These are phyloP conservation scores for Scenedesmus sp. DNA, from an alignment of 163 green algal species.

Conservation along the genomic window DNA sequence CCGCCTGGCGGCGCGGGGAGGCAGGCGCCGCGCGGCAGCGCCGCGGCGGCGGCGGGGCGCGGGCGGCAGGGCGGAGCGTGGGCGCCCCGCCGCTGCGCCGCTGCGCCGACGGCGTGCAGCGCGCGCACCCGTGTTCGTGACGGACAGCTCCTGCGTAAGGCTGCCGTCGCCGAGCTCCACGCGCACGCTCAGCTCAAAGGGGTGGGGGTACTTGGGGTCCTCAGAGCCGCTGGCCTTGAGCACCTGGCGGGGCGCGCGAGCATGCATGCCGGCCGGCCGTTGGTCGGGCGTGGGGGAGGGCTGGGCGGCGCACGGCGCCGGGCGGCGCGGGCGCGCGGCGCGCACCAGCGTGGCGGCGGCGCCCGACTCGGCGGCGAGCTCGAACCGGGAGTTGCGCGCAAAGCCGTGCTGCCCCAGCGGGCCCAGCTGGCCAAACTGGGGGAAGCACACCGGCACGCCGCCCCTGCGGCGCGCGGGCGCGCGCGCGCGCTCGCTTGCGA, in stretches of 20 bases:
- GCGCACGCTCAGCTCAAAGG: slow-evolving; percentile 58
- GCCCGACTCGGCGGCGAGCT: slow-evolving; percentile 29
- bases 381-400: slow-evolving; percentile 83
- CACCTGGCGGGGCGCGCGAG: slow-evolving; percentile 18
- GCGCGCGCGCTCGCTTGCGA: too few species aligned
- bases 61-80: too few species aligned
- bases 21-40: background rate
- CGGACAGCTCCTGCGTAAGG: slow-evolving; percentile 65
- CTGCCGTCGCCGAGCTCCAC: slow-evolving; percentile 51
- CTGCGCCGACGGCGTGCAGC: background rate
- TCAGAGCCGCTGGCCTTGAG: slow-evolving; percentile 42
- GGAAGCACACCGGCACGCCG: slow-evolving; percentile 85
- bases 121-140: slow-evolving; percentile 65
- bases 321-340: too few species aligned
- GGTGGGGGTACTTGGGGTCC: slow-evolving; percentile 42
- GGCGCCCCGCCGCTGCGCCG: too few species aligned
- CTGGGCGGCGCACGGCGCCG: too few species aligned
- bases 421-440: slow-evolving; percentile 85
- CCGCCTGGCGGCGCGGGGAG: slow-evolving; percentile 23
- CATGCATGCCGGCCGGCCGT: too few species aligned
- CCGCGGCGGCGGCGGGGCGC: background rate
- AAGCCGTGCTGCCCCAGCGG: slow-evolving; percentile 91
- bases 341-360: slow-evolving; percentile 55
- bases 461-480: slow-evolving; percentile 74
- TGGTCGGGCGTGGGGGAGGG: too few species aligned